Evolutionary conservation across 805 yeast genomes (phyloP).

Genomic region (Wickerhamomyces bovis): DNA sequence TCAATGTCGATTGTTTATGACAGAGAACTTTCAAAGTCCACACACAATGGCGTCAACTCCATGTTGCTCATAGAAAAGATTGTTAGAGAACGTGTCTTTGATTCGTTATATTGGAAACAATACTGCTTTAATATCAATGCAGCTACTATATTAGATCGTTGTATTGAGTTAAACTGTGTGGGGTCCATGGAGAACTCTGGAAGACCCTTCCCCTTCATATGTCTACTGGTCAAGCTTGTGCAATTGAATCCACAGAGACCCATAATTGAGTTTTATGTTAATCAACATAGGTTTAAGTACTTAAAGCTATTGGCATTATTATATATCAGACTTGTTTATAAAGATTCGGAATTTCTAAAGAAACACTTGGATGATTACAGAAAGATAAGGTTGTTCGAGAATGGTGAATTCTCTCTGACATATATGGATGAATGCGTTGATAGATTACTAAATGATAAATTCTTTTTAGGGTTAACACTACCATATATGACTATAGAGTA

Average conservation of each 20-base stretch:
- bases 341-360: constrained; percentile 35
- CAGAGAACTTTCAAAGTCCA: constrained; percentile 13
- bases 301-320: constrained; percentile 61
- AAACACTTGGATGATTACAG: constrained; percentile 59
- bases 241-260: constrained; percentile 67
- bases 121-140: constrained; percentile 46
- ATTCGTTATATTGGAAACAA: constrained; percentile 52
- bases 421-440: constrained; percentile 78
- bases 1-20: constrained; percentile 7
- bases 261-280: constrained; percentile 46
- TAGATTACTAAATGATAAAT: constrained; percentile 43
- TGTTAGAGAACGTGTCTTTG: constrained; percentile 48
- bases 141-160: constrained; percentile 44
- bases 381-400: constrained; percentile 47
- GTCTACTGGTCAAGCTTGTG: constrained; percentile 68
- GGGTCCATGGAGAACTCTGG: constrained; percentile 55
- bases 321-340: constrained; percentile 43
- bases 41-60: constrained; percentile 40
- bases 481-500: constrained; percentile 43
- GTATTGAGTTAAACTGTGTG: constrained; percentile 38
- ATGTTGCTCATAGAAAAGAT: constrained; percentile 52
- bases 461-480: constrained; percentile 68
- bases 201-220: constrained; percentile 66
- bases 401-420: constrained; percentile 34
- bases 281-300: constrained; percentile 72